A percentile compares a stretch with the other conserved stretches of the same genome.
These are phyloP conservation scores for Malbranchea zuffiana DNA, from an alignment of 2,329 filamentous ascomycete species.

Conservation along the genomic window DNA sequence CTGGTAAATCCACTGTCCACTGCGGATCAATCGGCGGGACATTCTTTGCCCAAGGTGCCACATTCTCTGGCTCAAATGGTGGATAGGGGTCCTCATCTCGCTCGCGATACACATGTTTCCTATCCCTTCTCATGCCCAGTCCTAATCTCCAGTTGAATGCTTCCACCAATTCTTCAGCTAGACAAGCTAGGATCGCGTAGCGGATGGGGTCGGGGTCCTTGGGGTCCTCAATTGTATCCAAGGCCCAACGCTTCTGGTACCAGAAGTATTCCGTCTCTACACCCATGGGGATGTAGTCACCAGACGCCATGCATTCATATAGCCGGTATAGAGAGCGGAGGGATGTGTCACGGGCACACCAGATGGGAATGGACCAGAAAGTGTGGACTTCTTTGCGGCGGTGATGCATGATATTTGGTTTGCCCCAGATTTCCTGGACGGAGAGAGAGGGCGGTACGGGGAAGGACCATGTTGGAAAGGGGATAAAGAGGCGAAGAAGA, in stretches of 20 bases:
- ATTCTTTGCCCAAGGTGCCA: slow-evolving; percentile 17
- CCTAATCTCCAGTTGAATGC: slow-evolving; percentile 22
- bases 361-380: slow-evolving; percentile 15
- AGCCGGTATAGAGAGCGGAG: slow-evolving; percentile 20
- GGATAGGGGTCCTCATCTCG: slow-evolving; percentile 13
- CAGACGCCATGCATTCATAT: slow-evolving; percentile 19
- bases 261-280: slow-evolving; percentile 22
- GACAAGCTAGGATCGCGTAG: slow-evolving; percentile 22
- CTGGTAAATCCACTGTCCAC: slow-evolving; percentile 7
- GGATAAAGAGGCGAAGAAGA: slow-evolving; percentile 16
- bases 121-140: slow-evolving; percentile 17
- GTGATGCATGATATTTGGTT: slow-evolving; percentile 9
- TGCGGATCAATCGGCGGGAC: slow-evolving; percentile 12
- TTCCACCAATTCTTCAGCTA: slow-evolving; percentile 19
- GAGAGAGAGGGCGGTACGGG: slow-evolving; percentile 16
- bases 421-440: slow-evolving; percentile 11
- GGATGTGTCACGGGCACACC: slow-evolving; percentile 19
- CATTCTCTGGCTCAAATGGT: slow-evolving; percentile 13
- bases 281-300: slow-evolving; percentile 16
- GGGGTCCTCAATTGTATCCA: slow-evolving; percentile 20
- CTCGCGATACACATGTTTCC: slow-evolving; percentile 15
- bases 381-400: slow-evolving; percentile 8
- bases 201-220: slow-evolving; percentile 20
- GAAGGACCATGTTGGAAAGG: slow-evolving; percentile 17
- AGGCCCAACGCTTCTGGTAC: slow-evolving; percentile 18